phyloP scores from a whole-genome alignment of 2,329 filamentous ascomycete genomes.

The Albifimbria verrucaria region DNA sequence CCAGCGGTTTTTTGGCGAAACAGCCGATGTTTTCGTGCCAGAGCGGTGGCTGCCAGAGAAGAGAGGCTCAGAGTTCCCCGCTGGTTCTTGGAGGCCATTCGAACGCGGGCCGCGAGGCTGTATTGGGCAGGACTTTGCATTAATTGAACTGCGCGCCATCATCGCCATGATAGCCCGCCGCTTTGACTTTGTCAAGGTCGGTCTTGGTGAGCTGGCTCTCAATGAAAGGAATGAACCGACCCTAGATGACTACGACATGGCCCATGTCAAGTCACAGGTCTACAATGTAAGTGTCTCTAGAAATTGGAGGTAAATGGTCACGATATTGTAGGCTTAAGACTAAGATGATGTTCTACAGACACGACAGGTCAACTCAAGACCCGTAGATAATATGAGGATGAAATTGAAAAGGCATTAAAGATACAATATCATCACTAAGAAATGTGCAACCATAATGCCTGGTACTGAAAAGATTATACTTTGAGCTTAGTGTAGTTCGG shows the following conservation, averaged over 20 bases:
- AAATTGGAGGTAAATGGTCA: too few species aligned
- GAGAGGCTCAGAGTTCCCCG: not conserved
- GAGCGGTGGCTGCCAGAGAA: constrained; percentile 31
- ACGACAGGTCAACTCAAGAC: not conserved
- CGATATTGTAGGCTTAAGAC: not conserved
- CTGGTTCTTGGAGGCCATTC: constrained; percentile 1
- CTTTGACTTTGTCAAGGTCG: constrained; percentile 1
- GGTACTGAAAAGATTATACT: too few species aligned
- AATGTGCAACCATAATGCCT: too few species aligned
- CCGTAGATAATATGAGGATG: not conserved
- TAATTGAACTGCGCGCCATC: not conserved
- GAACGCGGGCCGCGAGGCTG: not conserved
- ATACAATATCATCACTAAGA: too few species aligned
- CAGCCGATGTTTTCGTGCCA: constrained; percentile 31
- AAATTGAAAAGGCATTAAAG: not conserved
- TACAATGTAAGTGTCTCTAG: not conserved
- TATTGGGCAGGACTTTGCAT: constrained; percentile 1
- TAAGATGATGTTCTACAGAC: not conserved
- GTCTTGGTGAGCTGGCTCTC: not conserved
- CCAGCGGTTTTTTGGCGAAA: constrained; percentile 28
- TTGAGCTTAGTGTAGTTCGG: too few species aligned
- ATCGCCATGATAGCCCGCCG: not conserved
- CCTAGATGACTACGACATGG: not conserved
- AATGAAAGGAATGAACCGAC: not conserved
- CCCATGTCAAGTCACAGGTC: not conserved